A percentile compares a stretch with the other conserved stretches of the same genome.
phyloP scores from a whole-genome alignment of 345 rosid species.

The Lenwebbia sp. region DNA sequence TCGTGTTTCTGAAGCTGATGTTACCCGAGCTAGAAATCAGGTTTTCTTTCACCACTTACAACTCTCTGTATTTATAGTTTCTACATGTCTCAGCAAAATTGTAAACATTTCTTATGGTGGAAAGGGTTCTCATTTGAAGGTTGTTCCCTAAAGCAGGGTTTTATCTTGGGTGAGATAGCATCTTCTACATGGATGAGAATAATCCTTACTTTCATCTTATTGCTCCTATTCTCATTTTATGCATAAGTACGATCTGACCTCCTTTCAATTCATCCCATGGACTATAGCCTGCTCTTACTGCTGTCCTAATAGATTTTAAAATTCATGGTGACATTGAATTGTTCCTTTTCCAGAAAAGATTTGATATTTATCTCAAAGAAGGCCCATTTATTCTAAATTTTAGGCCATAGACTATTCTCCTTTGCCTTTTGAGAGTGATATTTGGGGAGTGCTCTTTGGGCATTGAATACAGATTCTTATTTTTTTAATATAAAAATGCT shows the following conservation, averaged over 20 bases:
- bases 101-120: neutral
- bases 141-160: neutral
- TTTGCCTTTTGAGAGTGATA: neutral
- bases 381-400: neutral
- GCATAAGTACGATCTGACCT: neutral
- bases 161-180: neutral
- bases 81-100: neutral
- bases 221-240: neutral
- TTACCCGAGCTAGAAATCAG: conserved; percentile 95
- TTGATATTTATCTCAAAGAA: neutral
- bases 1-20: conserved; percentile 95
- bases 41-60: conserved; percentile 12
- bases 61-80: neutral
- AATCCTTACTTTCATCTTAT: neutral
- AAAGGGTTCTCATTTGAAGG: neutral
- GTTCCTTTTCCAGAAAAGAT: neutral
- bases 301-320: neutral
- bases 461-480: neutral
- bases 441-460: neutral
- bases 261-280: neutral
- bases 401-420: neutral
- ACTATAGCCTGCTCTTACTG: neutral
- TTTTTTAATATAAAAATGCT: neutral
- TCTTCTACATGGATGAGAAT: neutral
- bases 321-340: neutral